These are phyloP conservation scores for Beauveria medogensis DNA, from an alignment of 2,329 filamentous ascomycete genomes.

Conservation along the genomic window DNA sequence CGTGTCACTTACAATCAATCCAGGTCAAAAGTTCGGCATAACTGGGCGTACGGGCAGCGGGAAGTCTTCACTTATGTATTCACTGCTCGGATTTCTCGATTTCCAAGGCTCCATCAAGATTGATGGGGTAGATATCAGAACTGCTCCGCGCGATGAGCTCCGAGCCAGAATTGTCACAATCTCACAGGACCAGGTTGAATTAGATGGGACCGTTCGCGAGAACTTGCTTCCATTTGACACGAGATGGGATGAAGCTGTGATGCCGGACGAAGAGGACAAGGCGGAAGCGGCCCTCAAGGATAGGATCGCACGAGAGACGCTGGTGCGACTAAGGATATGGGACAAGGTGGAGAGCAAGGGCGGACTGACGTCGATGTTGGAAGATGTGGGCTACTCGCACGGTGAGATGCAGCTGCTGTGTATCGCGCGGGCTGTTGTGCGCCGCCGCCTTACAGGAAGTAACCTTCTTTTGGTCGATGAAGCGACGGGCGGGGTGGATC, in stretches of 20 bases:
- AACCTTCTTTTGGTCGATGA: constrained; percentile 3
- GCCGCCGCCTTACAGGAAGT: neutral
- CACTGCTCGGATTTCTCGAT: neutral
- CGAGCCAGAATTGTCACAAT: constrained; percentile 10
- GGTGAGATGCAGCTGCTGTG: constrained; percentile 8
- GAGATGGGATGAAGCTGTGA: neutral
- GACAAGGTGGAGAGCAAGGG: neutral
- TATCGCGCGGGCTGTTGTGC: constrained; percentile 1
- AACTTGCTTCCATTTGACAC: neutral
- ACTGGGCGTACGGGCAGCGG: constrained; percentile 2
- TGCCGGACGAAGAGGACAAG: neutral
- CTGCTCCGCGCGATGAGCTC: neutral
- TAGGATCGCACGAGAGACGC: neutral
- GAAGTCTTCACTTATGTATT: neutral
- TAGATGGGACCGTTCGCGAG: constrained; percentile 1
- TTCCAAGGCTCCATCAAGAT: neutral
- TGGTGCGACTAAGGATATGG: neutral
- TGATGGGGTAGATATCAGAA: neutral
- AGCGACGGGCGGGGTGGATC: neutral
- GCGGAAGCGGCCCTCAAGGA: neutral
- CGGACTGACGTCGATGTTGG: neutral
- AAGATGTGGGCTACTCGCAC: neutral
- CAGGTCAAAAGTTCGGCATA: neutral
- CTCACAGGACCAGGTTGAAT: constrained; percentile 16
- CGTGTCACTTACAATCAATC: neutral